phyloP scores from a whole-genome alignment of 164 flowering plant genomes.

The Macadamia tetraphylla region DNA sequence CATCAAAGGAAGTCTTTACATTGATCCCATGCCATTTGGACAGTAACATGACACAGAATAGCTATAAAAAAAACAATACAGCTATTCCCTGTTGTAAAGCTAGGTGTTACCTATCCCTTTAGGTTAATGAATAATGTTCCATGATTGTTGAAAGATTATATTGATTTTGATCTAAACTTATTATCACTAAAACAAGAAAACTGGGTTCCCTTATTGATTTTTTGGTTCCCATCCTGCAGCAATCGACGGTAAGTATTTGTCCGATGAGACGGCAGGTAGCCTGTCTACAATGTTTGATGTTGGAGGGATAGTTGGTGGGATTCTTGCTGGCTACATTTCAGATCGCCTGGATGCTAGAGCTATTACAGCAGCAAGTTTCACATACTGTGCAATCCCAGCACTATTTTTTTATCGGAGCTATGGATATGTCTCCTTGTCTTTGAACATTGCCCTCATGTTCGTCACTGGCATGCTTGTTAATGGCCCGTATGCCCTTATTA shows the following conservation, averaged over 20 bases:
- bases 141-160: no score
- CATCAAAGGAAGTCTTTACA: no score
- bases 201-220: not conserved
- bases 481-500: conserved; percentile 82
- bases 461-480: conserved; percentile 68
- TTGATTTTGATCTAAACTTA: no score
- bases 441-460: conserved; percentile 59
- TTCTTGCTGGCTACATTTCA: conserved; percentile 76
- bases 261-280: conserved; percentile 56
- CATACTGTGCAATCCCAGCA: conserved; percentile 74
- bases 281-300: conserved; percentile 75
- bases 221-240: conserved; percentile 34
- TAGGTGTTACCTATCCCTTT: no score
- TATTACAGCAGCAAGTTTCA: conserved; percentile 75
- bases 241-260: conserved; percentile 57
- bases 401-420: conserved; percentile 60
- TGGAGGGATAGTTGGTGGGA: conserved; percentile 79
- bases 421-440: conserved; percentile 44
- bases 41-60: not conserved
- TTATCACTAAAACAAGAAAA: not conserved
- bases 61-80: no score
- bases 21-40: no score
- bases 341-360: conserved; percentile 71
- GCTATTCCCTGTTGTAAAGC: no score
- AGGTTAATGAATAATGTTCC: no score